Evolutionary conservation across 805 yeast species (phyloP), one percentile per base, ranked within the genome.

Genomic region (Lachancea thermotolerans): DNA sequence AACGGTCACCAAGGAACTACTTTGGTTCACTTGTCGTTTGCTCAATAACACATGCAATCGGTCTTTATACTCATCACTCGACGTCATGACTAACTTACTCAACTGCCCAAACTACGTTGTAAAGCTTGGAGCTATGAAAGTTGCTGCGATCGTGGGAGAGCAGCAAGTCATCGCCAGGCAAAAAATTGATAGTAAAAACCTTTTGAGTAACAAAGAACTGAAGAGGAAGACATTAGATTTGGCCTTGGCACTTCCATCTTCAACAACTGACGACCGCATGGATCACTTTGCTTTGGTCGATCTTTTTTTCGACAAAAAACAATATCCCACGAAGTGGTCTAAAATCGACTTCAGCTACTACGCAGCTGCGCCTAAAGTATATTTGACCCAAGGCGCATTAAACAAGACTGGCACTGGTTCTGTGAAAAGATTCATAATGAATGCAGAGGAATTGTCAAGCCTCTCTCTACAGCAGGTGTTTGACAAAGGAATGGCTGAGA

Each of bases 41-140:
- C 65, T 90, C 37, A 85, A 82, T 35, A 78, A 84, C 54, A 82
- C 93, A 44, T 70, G 79, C 27, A 81, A 82, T 54, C 72, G 86
- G 49, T 74, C 75, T 41, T 70, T 85, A 18, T 89, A 85, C 60
- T 69, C 80, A n/a, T 80, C 88, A 16, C 65, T 77, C 15, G 82
- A 81, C 41, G 69, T 81, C 32, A 70, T 89, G 45, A 77, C 72
- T 47, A 68, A 70, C 36, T 64, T 89, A 49, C 58, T 87, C 38
- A 74, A 74, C 45, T 72, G 82, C 12, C 79, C 81, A 12, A 77
- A 83, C 8, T 64, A 83, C 28, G 71, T 72, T 17, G 75, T 89
- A 8, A 72, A 81, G 44, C 64, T 81, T 16, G 69, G 74, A 2
- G 81, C 88, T 0, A 65, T 87, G 55, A 78, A 76, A 47, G 82